Conservation (phyloP, 2,329 filamentous ascomycete species). For the Beauveria varroae region DNA sequence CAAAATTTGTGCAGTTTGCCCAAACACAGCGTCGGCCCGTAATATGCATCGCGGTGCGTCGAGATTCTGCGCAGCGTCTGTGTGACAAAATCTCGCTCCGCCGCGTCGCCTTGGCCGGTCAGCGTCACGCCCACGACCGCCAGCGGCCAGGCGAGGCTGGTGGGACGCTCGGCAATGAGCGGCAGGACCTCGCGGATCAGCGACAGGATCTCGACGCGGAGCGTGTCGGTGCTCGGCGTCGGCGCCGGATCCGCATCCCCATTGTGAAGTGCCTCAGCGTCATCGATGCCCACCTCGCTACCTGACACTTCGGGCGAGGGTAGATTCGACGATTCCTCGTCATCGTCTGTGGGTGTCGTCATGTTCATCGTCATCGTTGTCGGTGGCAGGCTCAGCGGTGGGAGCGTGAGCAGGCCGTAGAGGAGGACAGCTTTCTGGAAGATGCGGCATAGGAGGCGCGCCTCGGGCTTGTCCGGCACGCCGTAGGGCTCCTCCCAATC, state of each 20-base stretch:
- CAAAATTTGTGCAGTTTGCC: background rate
- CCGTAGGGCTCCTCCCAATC: constrained; percentile 4
- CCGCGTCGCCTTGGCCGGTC: background rate
- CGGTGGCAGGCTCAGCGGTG: background rate
- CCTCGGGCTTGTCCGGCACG: constrained; percentile 5
- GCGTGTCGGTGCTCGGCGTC: background rate
- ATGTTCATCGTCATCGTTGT: background rate
- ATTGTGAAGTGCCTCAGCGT: background rate
- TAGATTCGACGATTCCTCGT: background rate
- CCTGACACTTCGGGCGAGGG: background rate
- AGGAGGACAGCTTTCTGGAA: background rate
- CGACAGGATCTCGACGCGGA: background rate
- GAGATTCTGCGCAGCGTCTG: background rate
- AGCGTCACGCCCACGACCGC: constrained; percentile 1
- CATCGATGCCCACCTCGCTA: background rate
- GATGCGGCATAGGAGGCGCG: background rate
- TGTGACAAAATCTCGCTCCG: background rate
- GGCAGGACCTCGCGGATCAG: background rate
- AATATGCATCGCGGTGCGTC: constrained; percentile 3
- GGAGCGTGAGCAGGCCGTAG: constrained; percentile 5
- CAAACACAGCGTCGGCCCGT: background rate
- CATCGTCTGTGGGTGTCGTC: background rate
- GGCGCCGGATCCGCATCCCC: background rate
- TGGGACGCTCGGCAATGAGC: background rate
- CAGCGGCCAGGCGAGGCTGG: background rate